Evolutionary conservation across 495 filamentous ascomycete species (phyloP).

Genomic region (Amniculicola lignicola): DNA sequence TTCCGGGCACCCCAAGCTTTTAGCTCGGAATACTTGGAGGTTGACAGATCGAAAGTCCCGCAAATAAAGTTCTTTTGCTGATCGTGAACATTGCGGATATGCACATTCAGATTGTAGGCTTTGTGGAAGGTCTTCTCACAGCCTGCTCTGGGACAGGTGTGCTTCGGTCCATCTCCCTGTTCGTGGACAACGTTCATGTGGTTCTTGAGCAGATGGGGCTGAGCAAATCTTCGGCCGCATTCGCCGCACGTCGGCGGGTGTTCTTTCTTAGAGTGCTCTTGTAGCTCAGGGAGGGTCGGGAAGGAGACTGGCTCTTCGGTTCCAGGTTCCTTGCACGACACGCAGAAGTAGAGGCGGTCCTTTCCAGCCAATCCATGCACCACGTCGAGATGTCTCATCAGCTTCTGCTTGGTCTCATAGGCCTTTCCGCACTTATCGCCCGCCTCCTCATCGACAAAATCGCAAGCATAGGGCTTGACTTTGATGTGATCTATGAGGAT

Average conservation of each 20-base stretch:
- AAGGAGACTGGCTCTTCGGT: conserved; percentile 54
- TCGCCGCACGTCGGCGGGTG: conserved; percentile 74
- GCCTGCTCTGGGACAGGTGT: conserved; percentile 59
- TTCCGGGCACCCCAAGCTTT: conserved; percentile 59
- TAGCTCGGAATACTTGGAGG: conserved; percentile 47
- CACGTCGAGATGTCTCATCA: conserved; percentile 67
- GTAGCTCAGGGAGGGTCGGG: conserved; percentile 63
- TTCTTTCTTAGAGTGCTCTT: conserved; percentile 63
- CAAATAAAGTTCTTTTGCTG: conserved; percentile 68
- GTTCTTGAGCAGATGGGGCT: conserved; percentile 58
- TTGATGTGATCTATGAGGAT: conserved; percentile 69
- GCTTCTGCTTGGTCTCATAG: conserved; percentile 66
- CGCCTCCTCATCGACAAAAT: conserved; percentile 53
- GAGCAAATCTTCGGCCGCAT: conserved; percentile 63
- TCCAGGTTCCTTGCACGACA: conserved; percentile 53
- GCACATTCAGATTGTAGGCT: conserved; percentile 72
- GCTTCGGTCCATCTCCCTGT: conserved; percentile 49
- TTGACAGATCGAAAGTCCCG: conserved; percentile 59
- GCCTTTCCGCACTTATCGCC: conserved; percentile 60
- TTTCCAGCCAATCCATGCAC: too few species aligned
- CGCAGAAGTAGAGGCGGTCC: conserved; percentile 60
- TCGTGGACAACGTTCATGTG: conserved; percentile 41
- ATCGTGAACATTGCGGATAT: conserved; percentile 72
- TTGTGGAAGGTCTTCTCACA: conserved; percentile 74
- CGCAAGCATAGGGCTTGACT: conserved; percentile 65